Base-by-base conservation (phyloP, 2,329 filamentous ascomycete species). In the Trichophyton equinum region DNA sequence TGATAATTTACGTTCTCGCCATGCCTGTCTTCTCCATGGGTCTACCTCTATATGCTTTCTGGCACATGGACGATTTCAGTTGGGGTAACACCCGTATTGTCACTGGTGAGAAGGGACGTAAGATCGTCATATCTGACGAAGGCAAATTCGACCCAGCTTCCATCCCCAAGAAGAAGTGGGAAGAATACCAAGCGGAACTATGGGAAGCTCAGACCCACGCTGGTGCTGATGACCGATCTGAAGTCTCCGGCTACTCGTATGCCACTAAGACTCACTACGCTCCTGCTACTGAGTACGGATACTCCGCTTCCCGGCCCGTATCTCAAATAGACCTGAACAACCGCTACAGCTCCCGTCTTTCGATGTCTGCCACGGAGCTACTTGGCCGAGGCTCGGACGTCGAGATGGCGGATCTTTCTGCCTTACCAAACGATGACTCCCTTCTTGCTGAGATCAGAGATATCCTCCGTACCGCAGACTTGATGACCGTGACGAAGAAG, bases 401-500 rank as follows among this genome's bases (percentile, higher is more conserved):
- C 71, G 87, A 91, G 72, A 85, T 91, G 84, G 74, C 83, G 5
- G 87, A 88, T 68, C 80, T 95, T 67, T 80, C 82, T 6, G 84
- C 86, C 61, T 76, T 96, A 70, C 94, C 94, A 0, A 88, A 82
- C 64, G 94, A 99, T 67, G 94, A 99, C 70, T 87, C 89, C 9
- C 80, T 99, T 57, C 78, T 99, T 64, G 86, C 90, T 0, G 94
- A 99, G 80, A 99, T 99, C 68, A 84, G 94, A 58, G 91, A 96
- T 70, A 96, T 99, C 65, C 78, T 99, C 64, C 83, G 86, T 67
- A 95, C 88, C 11, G 91, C 91, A 1, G 94, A 99, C 76, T 77
- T 99, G 70, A 99, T 99, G 94, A 91, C 84, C 3, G 89, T 99
- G 49, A 99, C 94, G 66, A 99, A 99, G 85, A 99, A 99, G 84